phyloP scores from a whole-genome alignment of 257 asterid species.

The Hygrophila difformis region DNA sequence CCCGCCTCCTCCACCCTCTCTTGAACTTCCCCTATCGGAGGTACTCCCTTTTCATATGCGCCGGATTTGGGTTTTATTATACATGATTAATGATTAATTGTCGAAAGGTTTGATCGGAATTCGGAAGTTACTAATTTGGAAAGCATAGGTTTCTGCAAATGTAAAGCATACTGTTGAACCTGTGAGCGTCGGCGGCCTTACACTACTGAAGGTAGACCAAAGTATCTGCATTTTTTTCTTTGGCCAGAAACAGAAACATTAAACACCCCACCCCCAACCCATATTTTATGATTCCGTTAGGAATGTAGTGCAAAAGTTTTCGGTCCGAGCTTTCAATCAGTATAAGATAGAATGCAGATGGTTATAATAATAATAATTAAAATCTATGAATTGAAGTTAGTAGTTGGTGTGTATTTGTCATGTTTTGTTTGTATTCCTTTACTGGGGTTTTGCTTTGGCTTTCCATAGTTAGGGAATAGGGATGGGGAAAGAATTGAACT shows the following conservation, averaged over 20 bases:
- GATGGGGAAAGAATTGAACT: background rate
- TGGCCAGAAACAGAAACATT: too few relatives aligned
- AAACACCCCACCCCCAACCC: too few relatives aligned
- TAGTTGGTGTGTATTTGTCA: too few relatives aligned
- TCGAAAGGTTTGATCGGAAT: background rate
- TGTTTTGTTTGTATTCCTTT: too few relatives aligned
- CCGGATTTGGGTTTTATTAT: too few relatives aligned
- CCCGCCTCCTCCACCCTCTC: constrained; percentile 70
- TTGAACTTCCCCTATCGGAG: constrained; percentile 63
- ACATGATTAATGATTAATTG: background rate
- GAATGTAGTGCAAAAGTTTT: too few relatives aligned
- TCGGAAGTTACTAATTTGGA: background rate
- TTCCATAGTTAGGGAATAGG: background rate
- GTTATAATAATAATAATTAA: too few relatives aligned
- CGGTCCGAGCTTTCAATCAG: too few relatives aligned
- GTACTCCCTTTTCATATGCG: constrained; percentile 23
- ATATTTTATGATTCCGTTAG: too few relatives aligned
- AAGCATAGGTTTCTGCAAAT: constrained; percentile 39
- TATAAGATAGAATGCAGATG: too few relatives aligned
- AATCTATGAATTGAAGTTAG: too few relatives aligned
- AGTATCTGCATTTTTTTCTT: background rate
- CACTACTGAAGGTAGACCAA: constrained; percentile 60
- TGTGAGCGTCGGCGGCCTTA: constrained; percentile 54
- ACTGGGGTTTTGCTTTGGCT: background rate
- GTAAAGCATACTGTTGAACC: constrained; percentile 52